Evolutionary conservation across 2,329 filamentous ascomycete species (phyloP), one percentile per base, ranked within the genome.

Genomic region (Curvularia hawaiiensis): DNA sequence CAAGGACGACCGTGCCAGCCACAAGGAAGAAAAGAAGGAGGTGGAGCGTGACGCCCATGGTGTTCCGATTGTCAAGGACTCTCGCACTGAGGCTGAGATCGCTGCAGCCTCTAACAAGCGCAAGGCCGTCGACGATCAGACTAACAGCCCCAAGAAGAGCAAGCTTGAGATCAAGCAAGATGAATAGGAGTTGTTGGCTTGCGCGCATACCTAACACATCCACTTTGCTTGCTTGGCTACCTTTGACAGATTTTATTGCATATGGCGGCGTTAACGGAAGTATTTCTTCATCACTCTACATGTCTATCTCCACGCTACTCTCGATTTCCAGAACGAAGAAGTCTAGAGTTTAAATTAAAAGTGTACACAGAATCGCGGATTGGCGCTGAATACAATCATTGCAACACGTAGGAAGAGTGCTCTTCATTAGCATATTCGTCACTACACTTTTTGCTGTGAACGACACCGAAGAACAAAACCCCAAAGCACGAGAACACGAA

Each of bases 141-240:
- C 55, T 39, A 59, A 54, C 31, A 61, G 55, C 52, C 53, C 65
- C 45, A 75, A 75, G 71, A 73, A 74, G 64, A 61, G 61, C 56
- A 75, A 74, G 69, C 40, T 74, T n/a, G 67, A 70, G 64, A 68
- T 74, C 62, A 72, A 72, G 67, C 65, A 73, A 56, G 72, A 74
- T 45, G 69, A 66, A 47, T 73, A 64, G 16, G 10, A 38, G 24
- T n/a, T 22, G 22, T 39, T 20, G 12, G 28, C 31, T 30, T 28
- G 35, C 14, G 11, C 47, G 22, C 22, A 39, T 18, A 28, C 33
- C 22, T 5, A 18, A 14, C 35, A 40, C 18, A 24, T 40, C 26
- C 16, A 30, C 30, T n/a, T 30, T 33, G 44, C 24, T 33, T 24
- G 14, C 12, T 20, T 20, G n/a, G 6, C 35, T 22, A 22, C 38